Percentiles rank a stretch among this genome's conserved stretches.
Conservation (phyloP, 129 eudicot genomes). For the Flaveria trinervia region DNA sequence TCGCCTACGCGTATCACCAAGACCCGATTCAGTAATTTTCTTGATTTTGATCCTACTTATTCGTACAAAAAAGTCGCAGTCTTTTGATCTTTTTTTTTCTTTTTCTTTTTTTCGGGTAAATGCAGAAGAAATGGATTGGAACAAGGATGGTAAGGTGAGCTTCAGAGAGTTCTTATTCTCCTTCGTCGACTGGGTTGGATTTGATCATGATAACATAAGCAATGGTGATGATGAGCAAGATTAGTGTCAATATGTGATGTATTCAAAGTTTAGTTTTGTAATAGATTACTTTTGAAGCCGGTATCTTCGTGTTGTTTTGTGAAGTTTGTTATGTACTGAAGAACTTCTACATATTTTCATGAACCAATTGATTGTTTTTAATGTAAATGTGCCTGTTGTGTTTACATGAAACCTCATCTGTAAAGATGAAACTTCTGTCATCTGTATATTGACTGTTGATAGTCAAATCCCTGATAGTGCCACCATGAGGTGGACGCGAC, state of each 20-base stretch:
- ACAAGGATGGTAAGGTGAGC: conserved; percentile 62
- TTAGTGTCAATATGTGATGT: conserved; percentile 2
- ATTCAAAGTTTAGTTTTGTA: conserved; percentile 13
- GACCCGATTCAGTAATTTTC: conserved; percentile 52
- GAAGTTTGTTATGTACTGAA: neutral
- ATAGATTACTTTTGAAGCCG: neutral
- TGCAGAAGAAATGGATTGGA: conserved; percentile 76
- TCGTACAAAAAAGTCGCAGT: neutral
- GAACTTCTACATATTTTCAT: neutral
- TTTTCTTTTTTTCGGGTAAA: neutral
- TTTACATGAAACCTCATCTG: neutral
- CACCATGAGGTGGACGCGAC: too few relatives aligned
- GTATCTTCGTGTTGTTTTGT: conserved; percentile 9
- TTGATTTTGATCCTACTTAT: neutral
- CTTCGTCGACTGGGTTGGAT: conserved; percentile 42
- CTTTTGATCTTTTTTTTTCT: neutral
- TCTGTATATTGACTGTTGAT: neutral
- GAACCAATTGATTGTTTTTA: neutral
- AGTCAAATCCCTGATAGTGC: neutral
- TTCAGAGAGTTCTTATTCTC: conserved; percentile 57
- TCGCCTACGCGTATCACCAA: conserved; percentile 53
- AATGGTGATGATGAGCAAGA: conserved; percentile 13
- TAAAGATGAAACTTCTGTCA: conserved; percentile 4
- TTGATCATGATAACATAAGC: conserved; percentile 12
- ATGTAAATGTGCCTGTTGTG: neutral